phyloP scores from a whole-genome alignment of 2,329 filamentous ascomycete species.

The Paecilomyces fulvus region DNA sequence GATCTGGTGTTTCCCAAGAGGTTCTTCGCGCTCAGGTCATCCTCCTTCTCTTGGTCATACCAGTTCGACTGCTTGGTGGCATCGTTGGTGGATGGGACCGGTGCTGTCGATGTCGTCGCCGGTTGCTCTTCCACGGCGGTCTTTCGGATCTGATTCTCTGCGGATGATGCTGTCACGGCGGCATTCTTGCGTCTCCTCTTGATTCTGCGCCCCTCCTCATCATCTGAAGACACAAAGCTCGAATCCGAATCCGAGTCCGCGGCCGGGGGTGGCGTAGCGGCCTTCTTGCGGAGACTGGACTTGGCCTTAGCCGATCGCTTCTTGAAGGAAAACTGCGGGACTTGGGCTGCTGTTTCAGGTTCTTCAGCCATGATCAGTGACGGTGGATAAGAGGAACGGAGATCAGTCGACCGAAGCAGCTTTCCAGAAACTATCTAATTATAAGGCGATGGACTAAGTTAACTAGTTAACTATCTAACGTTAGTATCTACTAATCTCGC shows the following conservation, averaged over 20 bases:
- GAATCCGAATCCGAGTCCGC: constrained; percentile 45
- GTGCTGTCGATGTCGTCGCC: constrained; percentile 55
- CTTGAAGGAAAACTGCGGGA: constrained; percentile 57
- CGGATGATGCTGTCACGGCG: constrained; percentile 57
- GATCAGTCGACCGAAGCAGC: not conserved
- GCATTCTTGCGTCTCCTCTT: constrained; percentile 70
- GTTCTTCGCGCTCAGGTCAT: constrained; percentile 43
- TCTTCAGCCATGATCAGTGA: constrained; percentile 21
- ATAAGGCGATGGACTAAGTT: not conserved
- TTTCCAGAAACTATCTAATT: constrained; percentile 3
- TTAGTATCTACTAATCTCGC: not conserved
- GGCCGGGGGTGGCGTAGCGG: constrained; percentile 66
- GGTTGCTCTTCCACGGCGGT: constrained; percentile 44
- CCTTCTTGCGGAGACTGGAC: constrained; percentile 69
- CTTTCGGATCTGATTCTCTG: constrained; percentile 24
- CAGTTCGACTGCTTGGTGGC: constrained; percentile 85
- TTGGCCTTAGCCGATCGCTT: constrained; percentile 72
- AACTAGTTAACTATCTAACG: too few relatives aligned
- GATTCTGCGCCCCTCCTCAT: constrained; percentile 65
- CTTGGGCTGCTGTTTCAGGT: constrained; percentile 10
- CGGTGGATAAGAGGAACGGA: not conserved
- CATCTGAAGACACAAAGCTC: constrained; percentile 63
- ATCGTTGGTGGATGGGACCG: constrained; percentile 63
- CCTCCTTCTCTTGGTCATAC: constrained; percentile 66
- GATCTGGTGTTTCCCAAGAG: constrained; percentile 24